phyloP scores from a whole-genome alignment of 208 protist genomes.

The Leishmania tarentolae region DNA sequence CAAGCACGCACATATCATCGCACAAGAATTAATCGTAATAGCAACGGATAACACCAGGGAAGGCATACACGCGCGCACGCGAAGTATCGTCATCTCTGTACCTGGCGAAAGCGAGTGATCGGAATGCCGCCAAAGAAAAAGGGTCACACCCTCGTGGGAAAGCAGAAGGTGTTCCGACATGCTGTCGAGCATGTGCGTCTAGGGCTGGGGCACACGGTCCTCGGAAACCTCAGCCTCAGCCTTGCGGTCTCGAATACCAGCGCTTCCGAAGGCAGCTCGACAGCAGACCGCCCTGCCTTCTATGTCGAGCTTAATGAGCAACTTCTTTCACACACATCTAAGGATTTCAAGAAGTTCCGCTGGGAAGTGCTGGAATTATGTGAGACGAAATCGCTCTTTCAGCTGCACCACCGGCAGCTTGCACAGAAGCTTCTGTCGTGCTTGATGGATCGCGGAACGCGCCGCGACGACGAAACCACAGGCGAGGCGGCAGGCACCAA shows the following conservation, averaged over 20 bases:
- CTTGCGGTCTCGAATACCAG: slow-evolving; percentile 39
- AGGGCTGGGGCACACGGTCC: slow-evolving; percentile 79
- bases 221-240: slow-evolving; percentile 76
- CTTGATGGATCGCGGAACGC: slow-evolving; percentile 56
- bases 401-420: slow-evolving; percentile 73
- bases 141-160: slow-evolving; percentile 62
- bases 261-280: slow-evolving; percentile 13
- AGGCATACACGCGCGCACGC: not conserved
- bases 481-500: slow-evolving; percentile 1
- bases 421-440: slow-evolving; percentile 69
- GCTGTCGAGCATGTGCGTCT: slow-evolving; percentile 91
- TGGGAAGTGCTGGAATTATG: slow-evolving; percentile 78
- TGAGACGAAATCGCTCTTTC: slow-evolving; percentile 69
- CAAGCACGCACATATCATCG: not conserved
- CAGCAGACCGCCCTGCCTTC: slow-evolving; percentile 53
- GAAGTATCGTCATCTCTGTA: not conserved
- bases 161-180: slow-evolving; percentile 84
- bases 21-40: not conserved
- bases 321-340: slow-evolving; percentile 73
- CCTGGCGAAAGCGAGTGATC: not conserved
- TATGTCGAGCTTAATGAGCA: slow-evolving; percentile 84
- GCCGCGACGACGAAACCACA: slow-evolving; percentile 2
- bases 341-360: slow-evolving; percentile 88
- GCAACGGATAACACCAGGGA: not conserved
- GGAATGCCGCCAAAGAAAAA: slow-evolving; percentile 82